Base-by-base conservation (phyloP, 2,329 filamentous ascomycete genomes). In the Sordariomycetes sp. region DNA sequence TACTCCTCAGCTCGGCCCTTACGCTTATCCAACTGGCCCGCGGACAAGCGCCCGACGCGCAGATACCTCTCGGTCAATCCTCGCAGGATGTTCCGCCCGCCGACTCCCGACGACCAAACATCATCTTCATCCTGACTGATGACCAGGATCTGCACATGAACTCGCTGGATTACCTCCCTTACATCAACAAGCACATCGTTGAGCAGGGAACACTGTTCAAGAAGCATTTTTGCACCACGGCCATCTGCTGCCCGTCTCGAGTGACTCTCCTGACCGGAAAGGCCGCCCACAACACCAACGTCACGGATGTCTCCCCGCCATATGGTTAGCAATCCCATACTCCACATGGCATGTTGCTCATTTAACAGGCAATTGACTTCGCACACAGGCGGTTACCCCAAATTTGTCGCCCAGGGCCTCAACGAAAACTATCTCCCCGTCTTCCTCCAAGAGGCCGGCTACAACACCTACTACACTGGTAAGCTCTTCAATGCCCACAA, bases 391-490 rank as follows among this genome's bases (percentile, higher is more conserved):
- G 67, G 66, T 6, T 79, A 76, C 60, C 75, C 76, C 4, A 79
- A 78, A 60, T 78, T 80, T 57, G 70, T 88, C 17, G 70, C 71
- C 3, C 74, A 85, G 56, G 85, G 85, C 0, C 75, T 81, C 59
- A 87, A 89, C 59, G 76, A 84, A 1, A 77, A 84, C 39, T 88
- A 85, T 59, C 74, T 89, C 0, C 86, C 85, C 0, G 66, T 89
- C 0, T 90, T 86, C 84, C 68, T 90, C 15, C 82, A 87, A 61
- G 66, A 78, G 2, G 80, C 78, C 0, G 85, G 84, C 0, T 89
- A 89, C 64, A 79, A 81, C 61, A 88, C 85, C 0, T 88, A 86
- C 64, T 89, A 89, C 62, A 81, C 80, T 0, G 86, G 84, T 17
- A 89, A 90, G 62, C 70, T 80, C 45, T 78, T 78, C 65, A 80